These are phyloP conservation scores for Starmerella potacharoeniae DNA, from an alignment of 805 yeast genomes.

Conservation along the genomic window DNA sequence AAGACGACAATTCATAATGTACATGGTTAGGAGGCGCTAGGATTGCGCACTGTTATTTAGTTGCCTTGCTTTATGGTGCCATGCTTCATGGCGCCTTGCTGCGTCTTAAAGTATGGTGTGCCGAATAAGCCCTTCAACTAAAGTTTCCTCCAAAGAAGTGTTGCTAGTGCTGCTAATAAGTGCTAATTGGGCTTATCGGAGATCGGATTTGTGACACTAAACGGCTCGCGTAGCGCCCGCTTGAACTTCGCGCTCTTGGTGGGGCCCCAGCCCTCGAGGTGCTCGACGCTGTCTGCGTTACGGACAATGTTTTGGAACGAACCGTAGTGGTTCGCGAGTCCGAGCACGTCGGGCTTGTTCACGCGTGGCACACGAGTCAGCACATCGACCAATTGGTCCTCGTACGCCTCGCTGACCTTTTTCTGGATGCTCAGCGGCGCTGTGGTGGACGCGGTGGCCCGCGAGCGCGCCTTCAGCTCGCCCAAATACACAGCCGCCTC, in stretches of 20 bases:
- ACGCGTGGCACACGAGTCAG: conserved; percentile 30
- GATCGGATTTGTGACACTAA: conserved; percentile 17
- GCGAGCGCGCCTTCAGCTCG: conserved; percentile 26
- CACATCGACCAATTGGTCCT: conserved; percentile 28
- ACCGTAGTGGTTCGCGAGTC: conserved; percentile 28
- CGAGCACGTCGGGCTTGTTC: conserved; percentile 31
- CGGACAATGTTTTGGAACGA: conserved; percentile 25
- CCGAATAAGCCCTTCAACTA: too few relatives aligned
- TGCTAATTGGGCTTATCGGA: not conserved
- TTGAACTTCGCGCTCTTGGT: conserved; percentile 24
- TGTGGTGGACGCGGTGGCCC: conserved; percentile 25
- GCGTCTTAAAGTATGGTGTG: too few relatives aligned
- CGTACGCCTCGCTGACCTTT: conserved; percentile 19
- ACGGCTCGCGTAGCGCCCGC: conserved; percentile 24
- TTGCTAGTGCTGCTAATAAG: too few relatives aligned
- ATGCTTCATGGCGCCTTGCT: too few relatives aligned
- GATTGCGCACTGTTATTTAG: too few relatives aligned
- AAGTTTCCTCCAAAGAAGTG: too few relatives aligned
- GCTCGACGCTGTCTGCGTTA: conserved; percentile 22
- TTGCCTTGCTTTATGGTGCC: too few relatives aligned
- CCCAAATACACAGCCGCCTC: conserved; percentile 33
- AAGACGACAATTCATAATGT: too few relatives aligned
- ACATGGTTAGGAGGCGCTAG: too few relatives aligned
- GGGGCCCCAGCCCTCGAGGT: conserved; percentile 30
- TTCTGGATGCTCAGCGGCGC: conserved; percentile 16